These are phyloP conservation scores for Candida cerambycidarum DNA, from an alignment of 805 yeast species.

Conservation along the genomic window DNA sequence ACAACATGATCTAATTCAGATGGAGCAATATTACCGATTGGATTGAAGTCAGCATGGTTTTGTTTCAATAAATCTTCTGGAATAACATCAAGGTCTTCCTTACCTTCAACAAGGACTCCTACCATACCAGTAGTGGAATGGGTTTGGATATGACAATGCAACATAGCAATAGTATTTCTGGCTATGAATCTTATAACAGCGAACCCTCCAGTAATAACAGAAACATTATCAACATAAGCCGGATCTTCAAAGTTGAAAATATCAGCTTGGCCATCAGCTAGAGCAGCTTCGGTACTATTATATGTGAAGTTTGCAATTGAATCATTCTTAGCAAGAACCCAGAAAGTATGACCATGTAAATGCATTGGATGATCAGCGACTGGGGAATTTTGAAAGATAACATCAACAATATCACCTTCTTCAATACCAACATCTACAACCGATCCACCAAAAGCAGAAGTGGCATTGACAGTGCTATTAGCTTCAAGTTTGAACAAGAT, in stretches of 20 bases:
- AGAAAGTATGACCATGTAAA: slow-evolving; percentile 35
- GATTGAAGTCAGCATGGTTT: slow-evolving; percentile 3
- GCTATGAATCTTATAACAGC: slow-evolving; percentile 31
- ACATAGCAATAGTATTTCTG: slow-evolving; percentile 32
- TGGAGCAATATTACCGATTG: neutral
- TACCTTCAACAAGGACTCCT: slow-evolving; percentile 14
- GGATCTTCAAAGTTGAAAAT: slow-evolving; percentile 20
- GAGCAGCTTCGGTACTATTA: slow-evolving; percentile 24
- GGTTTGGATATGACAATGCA: slow-evolving; percentile 36
- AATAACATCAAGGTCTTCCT: slow-evolving; percentile 1
- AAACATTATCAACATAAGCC: slow-evolving; percentile 26
- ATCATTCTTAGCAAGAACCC: slow-evolving; percentile 25
- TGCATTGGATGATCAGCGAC: slow-evolving; percentile 35
- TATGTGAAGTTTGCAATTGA: slow-evolving; percentile 22
- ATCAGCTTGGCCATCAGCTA: slow-evolving; percentile 16
- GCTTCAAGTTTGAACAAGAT: slow-evolving; percentile 7
- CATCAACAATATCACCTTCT: slow-evolving; percentile 30
- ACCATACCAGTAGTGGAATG: slow-evolving; percentile 34
- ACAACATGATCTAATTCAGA: slow-evolving; percentile 1
- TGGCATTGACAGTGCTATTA: slow-evolving; percentile 8
- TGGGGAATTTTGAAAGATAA: slow-evolving; percentile 28
- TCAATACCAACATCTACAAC: slow-evolving; percentile 18
- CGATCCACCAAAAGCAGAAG: slow-evolving; percentile 13
- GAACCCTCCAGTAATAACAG: slow-evolving; percentile 32
- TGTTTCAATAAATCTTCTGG: neutral